Evolutionary conservation across 1,139 yeast genomes (phyloP).

Genomic region (Lodderomyces theae): DNA sequence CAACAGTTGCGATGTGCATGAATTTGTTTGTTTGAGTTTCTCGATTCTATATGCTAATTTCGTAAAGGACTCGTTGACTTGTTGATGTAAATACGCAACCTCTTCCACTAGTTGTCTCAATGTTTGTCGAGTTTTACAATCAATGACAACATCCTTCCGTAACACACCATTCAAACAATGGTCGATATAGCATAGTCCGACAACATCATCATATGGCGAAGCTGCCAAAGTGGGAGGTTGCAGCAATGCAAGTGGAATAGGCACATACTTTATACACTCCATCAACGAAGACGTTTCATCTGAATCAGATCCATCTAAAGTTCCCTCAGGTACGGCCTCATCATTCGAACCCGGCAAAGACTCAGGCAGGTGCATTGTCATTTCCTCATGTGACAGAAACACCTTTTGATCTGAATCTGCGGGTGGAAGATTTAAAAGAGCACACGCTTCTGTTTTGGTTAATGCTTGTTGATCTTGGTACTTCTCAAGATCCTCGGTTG

Average conservation of each 20-base stretch:
- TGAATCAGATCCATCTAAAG: constrained; percentile 10
- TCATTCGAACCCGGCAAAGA: neutral
- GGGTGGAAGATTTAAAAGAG: constrained; percentile 3
- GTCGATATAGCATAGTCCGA: neutral
- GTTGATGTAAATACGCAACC: constrained; percentile 1
- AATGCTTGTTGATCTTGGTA: constrained; percentile 3
- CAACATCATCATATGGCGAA: neutral
- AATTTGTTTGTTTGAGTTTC: neutral
- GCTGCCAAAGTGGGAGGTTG: neutral
- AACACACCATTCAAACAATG: neutral
- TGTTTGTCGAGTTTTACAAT: neutral
- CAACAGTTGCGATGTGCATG: neutral
- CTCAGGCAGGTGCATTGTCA: neutral
- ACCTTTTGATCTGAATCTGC: neutral
- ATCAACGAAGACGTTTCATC: constrained; percentile 15
- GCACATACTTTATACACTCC: constrained; percentile 8
- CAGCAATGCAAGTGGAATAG: neutral
- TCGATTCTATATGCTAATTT: neutral
- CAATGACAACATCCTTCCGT: neutral
- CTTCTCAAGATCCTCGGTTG: no score
- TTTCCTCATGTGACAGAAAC: neutral
- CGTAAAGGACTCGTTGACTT: neutral
- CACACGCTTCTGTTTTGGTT: constrained; percentile 10
- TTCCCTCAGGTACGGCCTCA: neutral
- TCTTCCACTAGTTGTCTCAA: neutral